Evolutionary conservation across 768 basidiomycete species (phyloP).

Genomic region (Infundibulicybe gibba): DNA sequence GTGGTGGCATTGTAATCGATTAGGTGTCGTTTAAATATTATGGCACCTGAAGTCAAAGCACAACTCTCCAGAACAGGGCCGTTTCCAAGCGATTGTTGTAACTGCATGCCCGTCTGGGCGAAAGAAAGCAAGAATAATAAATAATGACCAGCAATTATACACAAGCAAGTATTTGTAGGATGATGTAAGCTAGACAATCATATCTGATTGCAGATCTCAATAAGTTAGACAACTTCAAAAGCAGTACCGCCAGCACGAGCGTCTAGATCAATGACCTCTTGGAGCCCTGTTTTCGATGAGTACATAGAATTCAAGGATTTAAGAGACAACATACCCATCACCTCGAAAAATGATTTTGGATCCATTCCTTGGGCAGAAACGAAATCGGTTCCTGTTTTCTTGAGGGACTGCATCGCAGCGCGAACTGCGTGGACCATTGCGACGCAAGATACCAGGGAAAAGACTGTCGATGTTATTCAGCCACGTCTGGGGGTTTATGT

Average conservation of each 20-base stretch:
- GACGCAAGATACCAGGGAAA: conserved; percentile 73
- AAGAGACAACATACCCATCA: conserved; percentile 51
- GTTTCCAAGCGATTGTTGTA: too few species aligned
- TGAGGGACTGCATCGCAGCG: conserved; percentile 70
- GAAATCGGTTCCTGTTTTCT: conserved; percentile 78
- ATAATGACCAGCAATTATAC: too few species aligned
- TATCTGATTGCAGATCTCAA: too few species aligned
- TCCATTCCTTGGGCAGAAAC: conserved; percentile 60
- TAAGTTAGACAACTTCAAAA: conserved; percentile 20
- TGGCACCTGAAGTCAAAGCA: too few species aligned
- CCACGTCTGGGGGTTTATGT: not conserved
- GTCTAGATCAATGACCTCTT: conserved; percentile 52
- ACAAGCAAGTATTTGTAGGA: too few species aligned
- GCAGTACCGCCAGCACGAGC: conserved; percentile 56
- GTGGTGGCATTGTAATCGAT: too few species aligned
- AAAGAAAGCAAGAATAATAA: too few species aligned
- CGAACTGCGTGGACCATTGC: conserved; percentile 77
- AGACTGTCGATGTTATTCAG: conserved; percentile 39
- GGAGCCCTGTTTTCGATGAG: conserved; percentile 34
- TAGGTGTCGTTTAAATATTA: too few species aligned
- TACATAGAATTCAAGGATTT: not conserved
- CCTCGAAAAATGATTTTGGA: conserved; percentile 73
- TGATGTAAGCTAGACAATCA: too few species aligned
- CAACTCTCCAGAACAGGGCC: too few species aligned
- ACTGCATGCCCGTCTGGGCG: too few species aligned